Percentiles rank a stretch among this genome's conserved stretches.
phyloP scores from a whole-genome alignment of 805 yeast species.

The Candida odintsovae region DNA sequence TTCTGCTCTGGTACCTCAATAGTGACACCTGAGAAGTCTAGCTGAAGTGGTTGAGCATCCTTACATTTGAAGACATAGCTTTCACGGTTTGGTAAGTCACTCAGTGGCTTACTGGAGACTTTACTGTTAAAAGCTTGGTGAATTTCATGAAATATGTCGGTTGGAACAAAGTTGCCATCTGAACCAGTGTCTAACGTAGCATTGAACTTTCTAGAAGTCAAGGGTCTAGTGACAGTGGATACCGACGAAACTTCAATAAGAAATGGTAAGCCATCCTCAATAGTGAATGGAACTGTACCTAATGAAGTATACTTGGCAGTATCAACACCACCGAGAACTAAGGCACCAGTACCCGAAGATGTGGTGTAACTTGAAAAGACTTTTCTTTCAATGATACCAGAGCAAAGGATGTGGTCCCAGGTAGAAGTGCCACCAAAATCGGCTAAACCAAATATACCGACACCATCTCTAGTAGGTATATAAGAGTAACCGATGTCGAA shows the following conservation, averaged over 20 bases:
- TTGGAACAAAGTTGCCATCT: conserved; percentile 6
- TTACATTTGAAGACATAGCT: conserved; percentile 27
- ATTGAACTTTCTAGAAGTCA: background rate
- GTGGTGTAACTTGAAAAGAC: conserved; percentile 8
- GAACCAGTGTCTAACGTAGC: conserved; percentile 17
- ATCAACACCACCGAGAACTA: conserved; percentile 21
- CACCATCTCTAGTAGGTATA: conserved; percentile 1
- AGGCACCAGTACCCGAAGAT: conserved; percentile 7
- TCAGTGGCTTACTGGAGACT: conserved; percentile 23
- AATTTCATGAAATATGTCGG: conserved; percentile 8
- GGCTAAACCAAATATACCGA: conserved; percentile 12
- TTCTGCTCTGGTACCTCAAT: conserved; percentile 8
- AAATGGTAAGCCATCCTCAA: background rate
- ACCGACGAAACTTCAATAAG: conserved; percentile 8
- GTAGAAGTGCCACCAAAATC: background rate
- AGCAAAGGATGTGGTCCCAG: conserved; percentile 1
- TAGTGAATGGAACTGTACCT: conserved; percentile 7
- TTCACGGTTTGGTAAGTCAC: conserved; percentile 15
- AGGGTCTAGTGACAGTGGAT: conserved; percentile 12
- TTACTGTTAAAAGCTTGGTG: conserved; percentile 14
- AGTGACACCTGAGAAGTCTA: conserved; percentile 14
- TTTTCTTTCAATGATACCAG: conserved; percentile 7
- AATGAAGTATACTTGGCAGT: conserved; percentile 12
- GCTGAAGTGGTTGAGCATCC: conserved; percentile 9
- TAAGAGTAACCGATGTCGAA: conserved; percentile 3